phyloP scores from a whole-genome alignment of 2,329 filamentous ascomycete species.

The Phialocephala subalpina region DNA sequence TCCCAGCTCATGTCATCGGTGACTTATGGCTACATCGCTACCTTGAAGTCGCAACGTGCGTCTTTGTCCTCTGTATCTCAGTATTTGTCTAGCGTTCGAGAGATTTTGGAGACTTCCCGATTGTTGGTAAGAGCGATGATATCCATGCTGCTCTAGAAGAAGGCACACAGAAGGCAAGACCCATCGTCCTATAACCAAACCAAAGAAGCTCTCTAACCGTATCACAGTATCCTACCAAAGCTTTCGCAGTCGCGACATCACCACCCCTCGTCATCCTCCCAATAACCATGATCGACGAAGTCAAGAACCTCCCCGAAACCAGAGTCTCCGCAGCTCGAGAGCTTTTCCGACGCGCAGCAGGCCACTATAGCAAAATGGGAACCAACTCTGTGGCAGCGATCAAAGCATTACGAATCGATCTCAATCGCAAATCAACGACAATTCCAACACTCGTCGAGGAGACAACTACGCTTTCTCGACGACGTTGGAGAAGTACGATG shows the following conservation, averaged over 20 bases:
- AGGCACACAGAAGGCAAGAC: not conserved
- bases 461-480: not conserved
- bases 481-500: constrained; percentile 3
- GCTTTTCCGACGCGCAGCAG: not conserved
- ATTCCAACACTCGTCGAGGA: constrained; percentile 10
- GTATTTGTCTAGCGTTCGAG: not conserved
- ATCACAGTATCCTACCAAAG: constrained; percentile 3
- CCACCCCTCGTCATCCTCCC: constrained; percentile 14
- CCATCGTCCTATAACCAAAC: not conserved
- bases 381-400: constrained; percentile 5
- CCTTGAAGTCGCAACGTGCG: not conserved
- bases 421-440: not conserved
- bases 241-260: constrained; percentile 4
- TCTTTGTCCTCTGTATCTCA: not conserved
- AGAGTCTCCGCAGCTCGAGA: constrained; percentile 7
- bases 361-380: not conserved
- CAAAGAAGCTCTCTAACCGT: not conserved
- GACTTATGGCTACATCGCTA: not conserved
- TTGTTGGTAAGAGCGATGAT: constrained; percentile 5
- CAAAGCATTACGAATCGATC: not conserved
- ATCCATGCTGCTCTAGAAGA: not conserved
- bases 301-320: constrained; percentile 8
- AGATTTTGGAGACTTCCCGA: not conserved
- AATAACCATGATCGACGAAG: constrained; percentile 10
- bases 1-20: not conserved